phyloP scores from a whole-genome alignment of 768 basidiomycete genomes.

The Sarcodon aspratus region DNA sequence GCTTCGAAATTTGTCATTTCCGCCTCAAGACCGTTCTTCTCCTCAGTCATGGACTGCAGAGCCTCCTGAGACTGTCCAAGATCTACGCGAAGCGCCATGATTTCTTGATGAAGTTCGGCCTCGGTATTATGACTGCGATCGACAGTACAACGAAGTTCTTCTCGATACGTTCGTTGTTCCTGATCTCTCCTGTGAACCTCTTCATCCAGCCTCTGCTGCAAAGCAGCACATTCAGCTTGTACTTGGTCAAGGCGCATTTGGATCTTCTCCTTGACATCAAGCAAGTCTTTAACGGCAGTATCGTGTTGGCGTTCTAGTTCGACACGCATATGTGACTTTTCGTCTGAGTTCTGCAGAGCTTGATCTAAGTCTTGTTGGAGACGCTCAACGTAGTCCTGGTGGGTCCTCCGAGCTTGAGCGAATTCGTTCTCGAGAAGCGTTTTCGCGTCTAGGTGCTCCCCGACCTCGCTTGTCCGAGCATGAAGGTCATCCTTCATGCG shows the following conservation, averaged over 20 bases:
- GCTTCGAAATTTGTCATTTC: constrained; percentile 50
- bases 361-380: constrained; percentile 9
- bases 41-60: constrained; percentile 29
- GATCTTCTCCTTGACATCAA: constrained; percentile 14
- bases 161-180: constrained; percentile 6
- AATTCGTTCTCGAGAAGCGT: constrained; percentile 3
- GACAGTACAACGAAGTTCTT: constrained; percentile 8
- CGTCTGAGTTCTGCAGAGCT: constrained; percentile 1
- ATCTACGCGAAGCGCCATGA: constrained; percentile 24
- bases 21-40: constrained; percentile 40
- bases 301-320: neutral
- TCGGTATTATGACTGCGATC: constrained; percentile 3
- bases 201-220: constrained; percentile 3
- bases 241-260: constrained; percentile 12
- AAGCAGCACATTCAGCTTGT: constrained; percentile 6
- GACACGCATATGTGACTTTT: constrained; percentile 1
- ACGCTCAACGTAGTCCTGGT: neutral
- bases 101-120: constrained; percentile 22
- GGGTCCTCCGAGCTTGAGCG: constrained; percentile 2
- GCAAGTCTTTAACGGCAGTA: neutral
- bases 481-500: constrained; percentile 4
- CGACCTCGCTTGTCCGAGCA: constrained; percentile 1
- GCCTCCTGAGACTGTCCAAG: constrained; percentile 29
- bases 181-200: constrained; percentile 8
- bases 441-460: constrained; percentile 1